Conservation (phyloP, 2,329 filamentous ascomycete species). For the Phialophora tarda region DNA sequence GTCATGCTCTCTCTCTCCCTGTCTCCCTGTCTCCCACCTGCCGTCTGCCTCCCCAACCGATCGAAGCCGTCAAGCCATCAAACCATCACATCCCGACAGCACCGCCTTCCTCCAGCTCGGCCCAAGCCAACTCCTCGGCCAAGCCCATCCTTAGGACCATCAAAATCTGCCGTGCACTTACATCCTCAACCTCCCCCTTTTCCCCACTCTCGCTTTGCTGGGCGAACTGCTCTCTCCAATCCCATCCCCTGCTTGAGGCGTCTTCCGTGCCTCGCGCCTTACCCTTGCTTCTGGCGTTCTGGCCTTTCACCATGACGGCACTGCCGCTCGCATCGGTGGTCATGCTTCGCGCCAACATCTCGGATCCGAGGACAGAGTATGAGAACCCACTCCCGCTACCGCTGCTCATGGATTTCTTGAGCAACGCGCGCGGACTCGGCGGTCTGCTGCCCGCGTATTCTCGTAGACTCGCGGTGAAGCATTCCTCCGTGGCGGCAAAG, state of each 20-base stretch:
- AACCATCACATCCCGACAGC: background rate
- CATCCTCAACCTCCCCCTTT: conserved; percentile 45
- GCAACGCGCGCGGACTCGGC: conserved; percentile 67
- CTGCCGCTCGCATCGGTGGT: conserved; percentile 48
- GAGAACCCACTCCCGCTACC: conserved; percentile 62
- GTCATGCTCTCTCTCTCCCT: background rate
- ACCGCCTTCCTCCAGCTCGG: conserved; percentile 29
- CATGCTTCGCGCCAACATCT: conserved; percentile 68
- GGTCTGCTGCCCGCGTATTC: conserved; percentile 66
- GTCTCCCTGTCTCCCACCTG: background rate
- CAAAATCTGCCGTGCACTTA: conserved; percentile 72
- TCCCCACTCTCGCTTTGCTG: conserved; percentile 44
- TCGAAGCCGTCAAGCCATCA: background rate
- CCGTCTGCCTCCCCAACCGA: background rate
- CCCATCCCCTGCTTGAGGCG: conserved; percentile 65
- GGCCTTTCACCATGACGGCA: conserved; percentile 49
- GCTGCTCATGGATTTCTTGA: conserved; percentile 66
- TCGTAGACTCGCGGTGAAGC: conserved; percentile 75
- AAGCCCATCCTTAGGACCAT: conserved; percentile 73
- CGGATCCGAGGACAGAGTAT: conserved; percentile 75
- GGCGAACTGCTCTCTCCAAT: conserved; percentile 67
- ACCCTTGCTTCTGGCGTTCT: conserved; percentile 40
- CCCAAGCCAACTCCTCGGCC: conserved; percentile 67
- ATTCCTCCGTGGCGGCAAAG: conserved; percentile 75
- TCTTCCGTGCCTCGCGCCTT: background rate